These are phyloP conservation scores for Kwoniella bestiolae DNA, from an alignment of 768 basidiomycete genomes.

Conservation along the genomic window DNA sequence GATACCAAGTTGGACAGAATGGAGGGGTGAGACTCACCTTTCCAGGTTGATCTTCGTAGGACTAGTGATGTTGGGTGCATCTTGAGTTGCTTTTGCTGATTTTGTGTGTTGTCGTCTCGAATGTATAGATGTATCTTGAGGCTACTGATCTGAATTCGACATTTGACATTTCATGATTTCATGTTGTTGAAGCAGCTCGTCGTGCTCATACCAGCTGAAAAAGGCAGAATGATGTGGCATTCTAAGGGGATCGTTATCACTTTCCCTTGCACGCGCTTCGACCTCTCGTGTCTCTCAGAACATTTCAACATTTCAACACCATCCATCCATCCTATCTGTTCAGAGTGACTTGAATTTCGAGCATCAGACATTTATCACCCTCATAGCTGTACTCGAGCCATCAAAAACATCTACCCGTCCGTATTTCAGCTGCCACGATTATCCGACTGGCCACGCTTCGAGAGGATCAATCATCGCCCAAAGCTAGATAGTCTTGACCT, in stretches of 20 bases:
- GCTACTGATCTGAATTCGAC: neutral
- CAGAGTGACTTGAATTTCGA: too few relatives aligned
- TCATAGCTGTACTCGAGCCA: too few relatives aligned
- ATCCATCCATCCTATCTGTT: neutral
- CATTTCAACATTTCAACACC: constrained; percentile 14
- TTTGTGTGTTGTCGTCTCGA: neutral
- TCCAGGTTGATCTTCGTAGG: constrained; percentile 59
- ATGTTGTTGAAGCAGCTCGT: neutral
- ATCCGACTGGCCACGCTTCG: too few relatives aligned
- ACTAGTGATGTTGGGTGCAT: constrained; percentile 46
- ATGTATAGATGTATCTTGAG: neutral
- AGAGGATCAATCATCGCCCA: too few relatives aligned
- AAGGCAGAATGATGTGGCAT: constrained; percentile 16
- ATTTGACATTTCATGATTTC: neutral
- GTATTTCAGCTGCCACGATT: too few relatives aligned
- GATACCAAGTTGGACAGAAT: too few relatives aligned
- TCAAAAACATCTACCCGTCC: too few relatives aligned
- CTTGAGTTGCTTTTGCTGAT: neutral
- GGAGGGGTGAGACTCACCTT: too few relatives aligned
- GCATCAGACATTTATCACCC: too few relatives aligned
- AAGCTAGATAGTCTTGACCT: neutral
- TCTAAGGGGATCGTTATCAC: constrained; percentile 8
- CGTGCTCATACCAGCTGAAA: neutral
- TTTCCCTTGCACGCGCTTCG: constrained; percentile 9
- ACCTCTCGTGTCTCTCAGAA: constrained; percentile 22